These are phyloP conservation scores for Nepenthes alata DNA, from an alignment of 179 eudicot species.

Conservation along the genomic window DNA sequence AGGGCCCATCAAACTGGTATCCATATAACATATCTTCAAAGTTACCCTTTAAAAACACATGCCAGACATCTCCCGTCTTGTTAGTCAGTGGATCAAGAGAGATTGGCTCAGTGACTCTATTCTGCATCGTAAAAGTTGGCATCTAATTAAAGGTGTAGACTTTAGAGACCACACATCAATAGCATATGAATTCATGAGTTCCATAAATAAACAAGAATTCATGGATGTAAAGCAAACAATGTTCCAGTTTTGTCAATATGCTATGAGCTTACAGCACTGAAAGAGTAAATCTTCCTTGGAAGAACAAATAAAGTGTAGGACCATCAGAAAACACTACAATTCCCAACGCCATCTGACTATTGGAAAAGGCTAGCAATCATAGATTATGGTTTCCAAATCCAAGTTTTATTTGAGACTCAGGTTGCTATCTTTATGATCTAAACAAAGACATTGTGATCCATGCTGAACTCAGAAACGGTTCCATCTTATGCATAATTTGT, in stretches of 20 bases:
- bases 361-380: background rate
- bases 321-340: too few species aligned
- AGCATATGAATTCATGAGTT: background rate
- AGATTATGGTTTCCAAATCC: background rate
- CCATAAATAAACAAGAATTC: background rate
- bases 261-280: too few species aligned
- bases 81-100: constrained; percentile 60
- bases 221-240: background rate
- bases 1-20: constrained; percentile 68
- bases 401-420: too few species aligned
- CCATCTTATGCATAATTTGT: too few species aligned
- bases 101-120: constrained; percentile 62
- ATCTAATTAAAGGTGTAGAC: background rate
- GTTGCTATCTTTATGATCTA: too few species aligned
- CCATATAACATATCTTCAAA: constrained; percentile 66
- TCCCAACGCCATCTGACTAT: too few species aligned
- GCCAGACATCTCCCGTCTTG: constrained; percentile 93
- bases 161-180: background rate
- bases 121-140: constrained; percentile 36
- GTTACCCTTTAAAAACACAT: constrained; percentile 69
- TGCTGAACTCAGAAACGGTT: too few species aligned
- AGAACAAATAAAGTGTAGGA: too few species aligned
- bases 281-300: too few species aligned
- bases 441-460: too few species aligned
- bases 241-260: background rate